These are phyloP conservation scores for Urtica urens DNA, from an alignment of 306 rosid species.

Conservation along the genomic window DNA sequence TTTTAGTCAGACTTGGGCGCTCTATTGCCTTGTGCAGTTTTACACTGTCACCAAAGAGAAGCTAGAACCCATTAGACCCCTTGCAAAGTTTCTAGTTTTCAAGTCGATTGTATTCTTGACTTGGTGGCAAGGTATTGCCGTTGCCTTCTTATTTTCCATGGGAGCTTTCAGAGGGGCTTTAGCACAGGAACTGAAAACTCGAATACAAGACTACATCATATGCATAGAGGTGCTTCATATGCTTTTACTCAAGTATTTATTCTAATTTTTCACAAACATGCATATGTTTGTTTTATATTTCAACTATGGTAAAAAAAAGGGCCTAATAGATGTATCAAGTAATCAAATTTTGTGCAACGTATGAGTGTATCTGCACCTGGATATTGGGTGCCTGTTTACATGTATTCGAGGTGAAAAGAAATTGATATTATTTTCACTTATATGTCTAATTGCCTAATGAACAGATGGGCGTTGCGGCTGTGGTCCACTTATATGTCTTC, in stretches of 20 bases:
- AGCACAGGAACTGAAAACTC: constrained; percentile 73
- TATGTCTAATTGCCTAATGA: no score
- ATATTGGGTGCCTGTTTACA: neutral
- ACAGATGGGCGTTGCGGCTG: constrained; percentile 98
- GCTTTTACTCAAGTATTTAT: constrained; percentile 2
- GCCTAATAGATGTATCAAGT: neutral
- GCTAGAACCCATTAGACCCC: constrained; percentile 77
- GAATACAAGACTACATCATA: constrained; percentile 89
- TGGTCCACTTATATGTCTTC: constrained; percentile 85
- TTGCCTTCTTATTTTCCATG: constrained; percentile 75
- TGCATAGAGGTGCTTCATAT: constrained; percentile 72
- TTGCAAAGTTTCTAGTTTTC: constrained; percentile 80
- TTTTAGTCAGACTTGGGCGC: constrained; percentile 98
- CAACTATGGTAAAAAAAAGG: neutral
- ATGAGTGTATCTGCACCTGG: neutral
- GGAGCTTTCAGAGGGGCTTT: constrained; percentile 82
- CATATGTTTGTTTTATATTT: neutral
- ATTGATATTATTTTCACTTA: no score
- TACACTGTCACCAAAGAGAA: constrained; percentile 86
- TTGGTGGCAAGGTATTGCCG: constrained; percentile 99
- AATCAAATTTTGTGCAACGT: neutral
- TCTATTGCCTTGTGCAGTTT: constrained; percentile 93
- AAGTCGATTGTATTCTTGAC: constrained; percentile 92
- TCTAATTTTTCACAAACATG: no score
- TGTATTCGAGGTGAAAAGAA: neutral